Evolutionary conservation across 2,329 filamentous ascomycete species (phyloP), one percentile per base, ranked within the genome.

Genomic region (Colletotrichum sojae): DNA sequence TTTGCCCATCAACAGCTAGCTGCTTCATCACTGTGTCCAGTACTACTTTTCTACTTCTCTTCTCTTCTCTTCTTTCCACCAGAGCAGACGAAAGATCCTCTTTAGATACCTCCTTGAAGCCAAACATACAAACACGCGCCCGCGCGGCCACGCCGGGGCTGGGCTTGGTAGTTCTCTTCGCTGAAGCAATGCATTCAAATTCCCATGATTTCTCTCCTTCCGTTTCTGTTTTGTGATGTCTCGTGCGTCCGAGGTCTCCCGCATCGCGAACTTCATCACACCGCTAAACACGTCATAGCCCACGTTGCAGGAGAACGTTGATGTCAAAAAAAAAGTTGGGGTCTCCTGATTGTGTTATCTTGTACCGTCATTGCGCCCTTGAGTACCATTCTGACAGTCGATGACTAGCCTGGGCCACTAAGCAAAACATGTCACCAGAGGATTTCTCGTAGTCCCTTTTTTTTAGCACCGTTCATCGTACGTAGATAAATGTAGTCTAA

Each of bases 401-500:
- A n/a, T 3, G 10, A 36, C 31, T 36, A 10, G 10, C 4, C 10
- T 3, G 6, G 3, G 31, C 10, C 31, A 10, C 31, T 10, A 10
- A 25, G 22, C 22, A 10, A 31, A 2, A 36, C 31, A 36, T 12
- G 9, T 36, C 31, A 36, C 12, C 16, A 12, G 15, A 36, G 22
- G 22, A 25, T 25, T 25, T 25, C 22, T 25, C 22, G 22, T 25
- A n/a, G 39, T 25, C 25, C n/a, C 48, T 31, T 5, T 10, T 54
- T 31, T 5, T 10, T 13, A 10, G 13, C 9, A 5, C 16, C 4
- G 8, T 51, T 56, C 31, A 36, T 39, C 20, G 25, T 55, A 12
- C 5, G 52, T 70, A 69, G 58, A 70, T 69, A n/a, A n/a, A n/a
- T n/a, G n/a, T n/a, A 55, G 55, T 69, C 63, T 69, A 69, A 56